Evolutionary conservation across 148 eudicot genomes (phyloP), one percentile per base, ranked within the genome.

Genomic region (Simmondsia chinensis): DNA sequence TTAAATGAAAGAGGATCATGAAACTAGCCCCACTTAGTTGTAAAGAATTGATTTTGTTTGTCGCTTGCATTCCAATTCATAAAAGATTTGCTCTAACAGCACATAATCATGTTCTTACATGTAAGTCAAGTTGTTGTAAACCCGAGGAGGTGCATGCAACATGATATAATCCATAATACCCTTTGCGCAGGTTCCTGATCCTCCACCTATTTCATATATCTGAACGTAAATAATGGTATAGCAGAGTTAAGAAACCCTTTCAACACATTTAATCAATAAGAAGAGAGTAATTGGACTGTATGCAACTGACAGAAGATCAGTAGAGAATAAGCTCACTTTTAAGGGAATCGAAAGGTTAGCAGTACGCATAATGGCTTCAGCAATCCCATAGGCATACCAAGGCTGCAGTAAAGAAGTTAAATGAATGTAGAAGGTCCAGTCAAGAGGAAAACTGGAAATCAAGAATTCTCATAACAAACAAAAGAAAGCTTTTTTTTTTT

Each of bases 161-260:
- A 71, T 85, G 47, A 91, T 50, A 72, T 85, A 91, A 68, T 91
- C 97, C 97, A 91, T 71, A 51, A 91, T 83, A 55, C 97, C 83
- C 75, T 79, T 91, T 39, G 97, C 97, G 68, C 97, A 91, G 43
- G 95, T 85, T 68, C 97, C 97, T 55, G 97, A 91, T 63, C 97
- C 97, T 48, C 95, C 97, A 58, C 97, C 97, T 46, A 91, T 82
- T 77, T 91, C 97, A 72, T 85, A 91, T 46, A 91, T 85, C 97
- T 91, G 81, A 64, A 74, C 5, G 19, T 16, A 37, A 23, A 73
- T 31, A 40, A 68, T 27, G 51, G 31, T 35, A 52, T 39, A 52
- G 40, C 37, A 50, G 11, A 18, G 33, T 31, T 36, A 60, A 44
- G n/a, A n/a, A n/a, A n/a, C n/a, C n/a, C n/a, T n/a, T n/a, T n/a